Evolutionary conservation across 208 protist genomes (phyloP), one percentile per base, ranked within the genome.

Genomic region (Trypanosoma vivax): DNA sequence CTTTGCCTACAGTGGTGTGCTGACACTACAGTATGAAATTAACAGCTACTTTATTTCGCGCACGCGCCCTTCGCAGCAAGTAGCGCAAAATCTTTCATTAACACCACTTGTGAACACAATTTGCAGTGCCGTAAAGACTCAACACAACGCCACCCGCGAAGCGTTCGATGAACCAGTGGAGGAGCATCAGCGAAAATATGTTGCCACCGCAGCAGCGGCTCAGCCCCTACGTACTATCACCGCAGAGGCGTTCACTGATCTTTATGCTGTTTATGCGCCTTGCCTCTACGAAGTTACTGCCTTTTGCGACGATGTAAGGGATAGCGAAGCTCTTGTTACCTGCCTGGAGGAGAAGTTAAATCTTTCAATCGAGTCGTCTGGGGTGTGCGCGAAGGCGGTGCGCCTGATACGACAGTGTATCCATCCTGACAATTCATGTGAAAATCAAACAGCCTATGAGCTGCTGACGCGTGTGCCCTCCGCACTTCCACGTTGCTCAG

Each of bases 1-100:
- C 2, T 65, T 50, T 30, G 50, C 41, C 18, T 65, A 65, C 25
- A 58, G 27, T 29, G 60, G 60, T 5, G 16, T 59, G 1, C 31
- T 59, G 37, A 60, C 51, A 4, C 40, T 66, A 11, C 60, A 66
- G 28, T 66, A 60, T 35, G 60, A 66, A 29, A 25, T 66, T 0
- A 66, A 66, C 31, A 51, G 19, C 5, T 60, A 52, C 24, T 60
- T 66, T 45, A 38, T 24, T 16, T 25, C 37, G 18, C 27, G 47
- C 4, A 19, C 30, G 5, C 25, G n/a, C 11, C 13, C 14, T 14
- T 39, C 24, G 53, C 14, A 24, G 14, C 13, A 40, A 21, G 31
- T 45, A 29, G 5, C n/a, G n/a, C n/a, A 47, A 35, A 50, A 48
- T 50, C 3, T 55, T 19, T 33, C 47, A 27, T 55, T 63, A 27